These are phyloP conservation scores for Ophiocordyceps camponoti-rufipedis DNA, from an alignment of 2,329 filamentous ascomycete genomes.

Conservation along the genomic window DNA sequence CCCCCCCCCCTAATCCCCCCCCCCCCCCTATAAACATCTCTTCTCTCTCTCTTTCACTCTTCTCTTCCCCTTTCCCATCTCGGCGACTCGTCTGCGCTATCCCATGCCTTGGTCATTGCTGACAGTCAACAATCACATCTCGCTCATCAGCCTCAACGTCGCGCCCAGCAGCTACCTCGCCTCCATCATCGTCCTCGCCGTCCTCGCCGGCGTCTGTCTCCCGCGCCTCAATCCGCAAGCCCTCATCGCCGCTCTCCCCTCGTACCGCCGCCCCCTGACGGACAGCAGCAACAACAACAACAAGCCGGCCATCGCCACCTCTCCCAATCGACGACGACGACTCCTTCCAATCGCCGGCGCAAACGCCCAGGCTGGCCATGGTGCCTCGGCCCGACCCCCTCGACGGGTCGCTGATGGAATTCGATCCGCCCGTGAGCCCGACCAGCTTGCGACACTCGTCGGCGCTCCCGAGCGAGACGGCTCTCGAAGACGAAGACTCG, in stretches of 20 bases:
- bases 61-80: neutral
- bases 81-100: neutral
- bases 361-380: slow-evolving; percentile 5
- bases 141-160: slow-evolving; percentile 38
- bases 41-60: neutral
- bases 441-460: slow-evolving; percentile 13
- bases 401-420: slow-evolving; percentile 36
- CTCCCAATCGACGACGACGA: slow-evolving; percentile 7
- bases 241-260: slow-evolving; percentile 1
- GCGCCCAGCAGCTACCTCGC: slow-evolving; percentile 39
- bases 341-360: slow-evolving; percentile 2
- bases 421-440: slow-evolving; percentile 28
- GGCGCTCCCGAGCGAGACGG: slow-evolving; percentile 15
- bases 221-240: slow-evolving; percentile 15
- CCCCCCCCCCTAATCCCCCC: too few species aligned
- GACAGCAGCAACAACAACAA: slow-evolving; percentile 3
- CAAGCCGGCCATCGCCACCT: slow-evolving; percentile 11
- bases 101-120: slow-evolving; percentile 40
- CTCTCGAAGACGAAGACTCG: slow-evolving; percentile 22
- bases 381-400: slow-evolving; percentile 21
- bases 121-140: slow-evolving; percentile 43
- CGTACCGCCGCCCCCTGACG: slow-evolving; percentile 4
- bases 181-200: slow-evolving; percentile 27
- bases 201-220: slow-evolving; percentile 32
- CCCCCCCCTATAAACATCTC: too few species aligned